Conservation (phyloP, 2,329 filamentous ascomycete genomes). For the Cercospora nicotianae region DNA sequence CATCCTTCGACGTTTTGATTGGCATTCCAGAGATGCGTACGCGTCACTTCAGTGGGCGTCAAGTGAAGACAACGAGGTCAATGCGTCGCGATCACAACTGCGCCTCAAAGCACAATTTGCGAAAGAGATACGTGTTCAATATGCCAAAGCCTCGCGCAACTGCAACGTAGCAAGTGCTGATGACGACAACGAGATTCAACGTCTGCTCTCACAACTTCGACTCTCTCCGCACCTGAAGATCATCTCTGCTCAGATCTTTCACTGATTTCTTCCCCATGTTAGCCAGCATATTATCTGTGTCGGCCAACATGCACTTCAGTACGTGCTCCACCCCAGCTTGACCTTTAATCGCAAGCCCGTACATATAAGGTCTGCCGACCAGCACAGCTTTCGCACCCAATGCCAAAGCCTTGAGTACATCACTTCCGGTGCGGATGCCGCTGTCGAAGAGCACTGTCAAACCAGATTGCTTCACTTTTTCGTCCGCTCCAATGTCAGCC, state of each 20-base stretch:
- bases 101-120: neutral
- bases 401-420: constrained; percentile 55
- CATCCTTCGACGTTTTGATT: constrained; percentile 1
- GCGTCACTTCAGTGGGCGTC: neutral
- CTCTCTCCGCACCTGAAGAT: constrained; percentile 24
- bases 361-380: constrained; percentile 59
- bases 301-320: constrained; percentile 27
- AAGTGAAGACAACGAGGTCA: neutral
- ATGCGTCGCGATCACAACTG: neutral
- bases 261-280: constrained; percentile 27
- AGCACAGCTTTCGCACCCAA: constrained; percentile 60
- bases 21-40: neutral
- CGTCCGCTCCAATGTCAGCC: constrained; percentile 63
- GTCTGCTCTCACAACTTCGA: constrained; percentile 21
- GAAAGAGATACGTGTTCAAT: neutral
- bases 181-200: neutral
- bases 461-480: constrained; percentile 46
- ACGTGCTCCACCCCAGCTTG: constrained; percentile 54
- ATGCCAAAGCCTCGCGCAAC: too few relatives aligned
- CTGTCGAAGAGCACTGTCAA: constrained; percentile 54
- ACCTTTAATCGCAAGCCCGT: constrained; percentile 59
- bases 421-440: constrained; percentile 52
- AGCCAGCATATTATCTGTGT: constrained; percentile 29
- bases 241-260: constrained; percentile 24
- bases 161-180: neutral